Evolutionary conservation across 2,329 filamentous ascomycete species (phyloP), one percentile per base, ranked within the genome.

Genomic region (Trichoderma sp.): DNA sequence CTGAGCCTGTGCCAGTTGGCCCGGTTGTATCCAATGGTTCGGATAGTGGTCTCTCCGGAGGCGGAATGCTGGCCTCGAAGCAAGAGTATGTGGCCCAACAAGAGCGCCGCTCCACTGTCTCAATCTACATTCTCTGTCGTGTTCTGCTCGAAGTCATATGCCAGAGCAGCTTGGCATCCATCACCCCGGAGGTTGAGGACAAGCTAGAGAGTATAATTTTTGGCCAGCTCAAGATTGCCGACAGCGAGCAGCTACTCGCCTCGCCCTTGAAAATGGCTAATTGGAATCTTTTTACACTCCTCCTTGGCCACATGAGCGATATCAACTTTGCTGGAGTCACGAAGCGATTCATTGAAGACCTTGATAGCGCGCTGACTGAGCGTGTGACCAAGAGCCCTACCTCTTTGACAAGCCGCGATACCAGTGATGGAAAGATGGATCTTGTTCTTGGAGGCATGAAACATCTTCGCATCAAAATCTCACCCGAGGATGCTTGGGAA

Each of bases 191-290:
- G 73, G 97, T 97, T 89, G 94, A 96, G 70, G 93, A 96, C 71
- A 95, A 96, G 73, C 84, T 99, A 5, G 95, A 98, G 77, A 93
- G 90, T 71, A 97, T 99, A 70, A 97, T 99, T 66, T 99, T 98
- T 78, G 91, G 91, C n/a, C 96, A 98, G 78, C 85, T 99, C 11
- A 96, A 94, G 76, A 91, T 91, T 56, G 91, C 94, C 8, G 94
- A 98, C 70, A 89, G 92, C 0, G 93, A 97, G 8, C 89, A 94
- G 75, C 83, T 95, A 4, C 83, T 89, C 71, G 84, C 90, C 10
- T 97, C 94, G 0, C 90, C 92, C 0, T 83, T 98, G 28, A 93
- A 94, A 72, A 89, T 96, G 80, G 92, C 96, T 16, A 99, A 99
- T 75, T 99, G 95, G 95, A 92, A 93, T 69, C 89, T 99, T 3